Conservation (phyloP, 2,329 filamentous ascomycete genomes). For the Talaromyces amestolkiae region DNA sequence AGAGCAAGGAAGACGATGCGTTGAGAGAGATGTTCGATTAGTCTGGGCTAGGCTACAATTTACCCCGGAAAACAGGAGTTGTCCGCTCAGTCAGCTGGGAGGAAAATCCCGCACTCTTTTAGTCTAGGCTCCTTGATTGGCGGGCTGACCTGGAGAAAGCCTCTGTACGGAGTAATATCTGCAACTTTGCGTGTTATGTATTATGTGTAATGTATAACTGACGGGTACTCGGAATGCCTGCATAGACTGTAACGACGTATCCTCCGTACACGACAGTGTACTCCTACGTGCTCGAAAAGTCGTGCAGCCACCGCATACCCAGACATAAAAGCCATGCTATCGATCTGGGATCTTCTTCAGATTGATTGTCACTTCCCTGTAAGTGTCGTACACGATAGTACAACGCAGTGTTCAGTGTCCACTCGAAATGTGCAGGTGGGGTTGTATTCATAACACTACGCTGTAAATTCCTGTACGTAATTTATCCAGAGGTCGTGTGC, state of each 20-base stretch:
- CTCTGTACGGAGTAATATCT: not conserved
- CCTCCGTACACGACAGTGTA: not conserved
- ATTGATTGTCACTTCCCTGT: not conserved
- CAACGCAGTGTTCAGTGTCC: not conserved
- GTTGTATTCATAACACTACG: not conserved
- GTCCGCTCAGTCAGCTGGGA: conserved; percentile 1
- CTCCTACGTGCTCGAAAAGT: not conserved
- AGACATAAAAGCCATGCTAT: not conserved
- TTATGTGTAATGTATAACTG: not conserved
- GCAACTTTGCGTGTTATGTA: not conserved
- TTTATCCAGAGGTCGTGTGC: not conserved
- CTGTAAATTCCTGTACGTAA: not conserved
- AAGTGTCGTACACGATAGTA: not conserved
- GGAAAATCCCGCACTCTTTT: conserved; percentile 11
- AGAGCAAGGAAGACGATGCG: not conserved
- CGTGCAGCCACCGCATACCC: not conserved
- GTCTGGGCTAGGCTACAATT: not conserved
- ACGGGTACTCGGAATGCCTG: not conserved
- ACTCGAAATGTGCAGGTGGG: conserved; percentile 6
- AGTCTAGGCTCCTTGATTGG: not conserved
- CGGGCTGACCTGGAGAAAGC: not conserved
- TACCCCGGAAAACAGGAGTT: conserved; percentile 5
- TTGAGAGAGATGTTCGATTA: not conserved
- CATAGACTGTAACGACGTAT: not conserved
- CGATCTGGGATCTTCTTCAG: not conserved